phyloP scores from a whole-genome alignment of 2,329 filamentous ascomycete species.

The Sclerotinia sclerotiorum region DNA sequence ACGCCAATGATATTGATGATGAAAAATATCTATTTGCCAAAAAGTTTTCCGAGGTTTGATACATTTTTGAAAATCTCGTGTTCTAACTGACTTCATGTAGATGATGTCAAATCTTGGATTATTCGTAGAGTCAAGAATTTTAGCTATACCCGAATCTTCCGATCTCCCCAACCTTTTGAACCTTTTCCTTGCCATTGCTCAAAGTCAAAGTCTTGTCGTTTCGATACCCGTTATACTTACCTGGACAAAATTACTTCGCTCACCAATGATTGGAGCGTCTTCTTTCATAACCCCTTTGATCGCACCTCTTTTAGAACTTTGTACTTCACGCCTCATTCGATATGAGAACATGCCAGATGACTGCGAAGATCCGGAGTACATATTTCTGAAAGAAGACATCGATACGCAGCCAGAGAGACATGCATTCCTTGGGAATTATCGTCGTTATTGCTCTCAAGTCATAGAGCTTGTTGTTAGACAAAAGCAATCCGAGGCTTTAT shows the following conservation, averaged over 20 bases:
- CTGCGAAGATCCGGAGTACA: slow-evolving; percentile 72
- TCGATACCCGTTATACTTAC: slow-evolving; percentile 90
- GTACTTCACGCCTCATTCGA: slow-evolving; percentile 77
- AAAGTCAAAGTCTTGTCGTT: slow-evolving; percentile 83
- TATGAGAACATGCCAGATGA: slow-evolving; percentile 87
- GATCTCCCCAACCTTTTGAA: slow-evolving; percentile 76
- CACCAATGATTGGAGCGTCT: slow-evolving; percentile 66
- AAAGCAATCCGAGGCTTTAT: slow-evolving; percentile 80
- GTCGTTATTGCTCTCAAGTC: slow-evolving; percentile 82
- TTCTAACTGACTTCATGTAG: slow-evolving; percentile 46
- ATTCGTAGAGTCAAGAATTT: slow-evolving; percentile 76
- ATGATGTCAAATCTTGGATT: slow-evolving; percentile 82
- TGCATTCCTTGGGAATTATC: slow-evolving; percentile 92
- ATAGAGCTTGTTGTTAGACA: slow-evolving; percentile 84
- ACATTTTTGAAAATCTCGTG: neutral
- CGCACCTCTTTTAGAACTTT: slow-evolving; percentile 75
- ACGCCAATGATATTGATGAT: slow-evolving; percentile 81
- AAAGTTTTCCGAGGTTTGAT: slow-evolving; percentile 82
- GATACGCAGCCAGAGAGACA: slow-evolving; percentile 93
- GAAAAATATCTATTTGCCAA: slow-evolving; percentile 90
- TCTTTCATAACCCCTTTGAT: slow-evolving; percentile 62
- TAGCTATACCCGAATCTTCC: slow-evolving; percentile 61
- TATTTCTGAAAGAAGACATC: slow-evolving; percentile 88
- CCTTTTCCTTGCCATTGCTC: slow-evolving; percentile 75
- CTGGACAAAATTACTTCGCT: slow-evolving; percentile 80